Evolutionary conservation across 176 grass and related monocot species (phyloP), one percentile per base, ranked within the genome.

Genomic region (Musa itinerans): DNA sequence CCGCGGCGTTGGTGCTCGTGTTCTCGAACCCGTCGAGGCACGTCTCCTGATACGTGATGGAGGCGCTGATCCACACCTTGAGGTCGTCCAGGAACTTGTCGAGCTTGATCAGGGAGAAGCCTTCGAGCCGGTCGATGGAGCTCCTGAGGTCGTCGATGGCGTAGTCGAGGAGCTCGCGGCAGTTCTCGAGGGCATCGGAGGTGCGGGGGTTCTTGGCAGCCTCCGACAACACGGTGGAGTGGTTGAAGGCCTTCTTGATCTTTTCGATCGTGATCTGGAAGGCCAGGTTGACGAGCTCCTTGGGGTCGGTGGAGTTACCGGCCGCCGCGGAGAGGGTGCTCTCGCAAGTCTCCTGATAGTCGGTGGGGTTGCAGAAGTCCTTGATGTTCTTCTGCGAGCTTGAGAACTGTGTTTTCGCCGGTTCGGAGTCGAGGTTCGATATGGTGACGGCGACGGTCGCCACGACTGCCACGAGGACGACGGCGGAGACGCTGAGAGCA

Each of bases 151-250:
- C 94, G 9, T 93, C 94, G 24, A 98, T 50, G 52, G 94, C 90
- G 82, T 87, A 98, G 68, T 84, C 83, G 3, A 98, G 91, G 34
- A 98, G 71, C 86, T 91, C 88, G 82, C 80, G 86, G 88, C 94
- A 98, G 83, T 98, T 81, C 16, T 89, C 10, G 0, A 98, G 86
- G 2, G 94, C 94, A 0, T 91, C 86, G n/a, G 88, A 56, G 1
- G 94, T 98, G 68, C 94, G 90, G 27, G 63, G 23, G 80, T 98
- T 90, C 64, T 91, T 83, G 66, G 87, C 83, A 12, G 92, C 83
- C 50, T 76, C 74, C 6, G 83, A 72, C 2, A 98, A 80, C 26
- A 81, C 83, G 11, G 56, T 50, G 0, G 90, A 97, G 65, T 97
- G 83, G 59, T 82, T 75, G 58, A 93, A 70, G n/a, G 94, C 94